Base-by-base conservation (phyloP, 352 stramenopile genomes). In the Phytophthora sojae region DNA sequence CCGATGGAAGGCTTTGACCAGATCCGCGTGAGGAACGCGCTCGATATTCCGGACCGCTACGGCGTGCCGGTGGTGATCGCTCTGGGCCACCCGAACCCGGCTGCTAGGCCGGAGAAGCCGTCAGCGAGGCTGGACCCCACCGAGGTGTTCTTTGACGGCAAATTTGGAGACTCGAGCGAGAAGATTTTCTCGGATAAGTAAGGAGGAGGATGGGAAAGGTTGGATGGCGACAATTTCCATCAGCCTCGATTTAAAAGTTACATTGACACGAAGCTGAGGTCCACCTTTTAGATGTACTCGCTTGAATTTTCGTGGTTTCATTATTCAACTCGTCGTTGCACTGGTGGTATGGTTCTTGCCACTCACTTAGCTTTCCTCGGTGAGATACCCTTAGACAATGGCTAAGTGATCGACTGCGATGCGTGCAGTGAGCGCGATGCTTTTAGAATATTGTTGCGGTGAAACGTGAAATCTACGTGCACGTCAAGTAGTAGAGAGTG, bases 61-160 rank as follows among this genome's bases (percentile, higher is more conserved):
- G 73, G 72, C 7, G 80, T 96, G 19, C 87, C 90, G 0, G 83
- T 97, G 8, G 78, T 95, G 45, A 75, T 97, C 26, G 77, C 78
- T 39, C 85, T 88, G 9, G 90, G 90, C 3, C 92, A 94, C 60
- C 67, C 86, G 6, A 79, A 80, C 37, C 65, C 72, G 37, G 42
- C 53, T 50, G 56, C 50, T 8, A 63, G 61, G 32, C 67, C 54
- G 0, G 59, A 62, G 39, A 71, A 76, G 29, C 71, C 53, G 9
- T 88, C 85, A 5, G 78, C 67, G 44, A 82, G 89, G 7, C 71
- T 96, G 14, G 50, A 80, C 15, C 84, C 79, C 6, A 85, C 78
- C 3, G 81, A 95, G 56, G 63, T 97, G 17, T 96, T 97, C 66
- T 97, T 96, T 35, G 84, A 93, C 63, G 89, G 88, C 58, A 94